phyloP scores from a whole-genome alignment of 805 yeast species.

The Kluyveromyces aestuarii region DNA sequence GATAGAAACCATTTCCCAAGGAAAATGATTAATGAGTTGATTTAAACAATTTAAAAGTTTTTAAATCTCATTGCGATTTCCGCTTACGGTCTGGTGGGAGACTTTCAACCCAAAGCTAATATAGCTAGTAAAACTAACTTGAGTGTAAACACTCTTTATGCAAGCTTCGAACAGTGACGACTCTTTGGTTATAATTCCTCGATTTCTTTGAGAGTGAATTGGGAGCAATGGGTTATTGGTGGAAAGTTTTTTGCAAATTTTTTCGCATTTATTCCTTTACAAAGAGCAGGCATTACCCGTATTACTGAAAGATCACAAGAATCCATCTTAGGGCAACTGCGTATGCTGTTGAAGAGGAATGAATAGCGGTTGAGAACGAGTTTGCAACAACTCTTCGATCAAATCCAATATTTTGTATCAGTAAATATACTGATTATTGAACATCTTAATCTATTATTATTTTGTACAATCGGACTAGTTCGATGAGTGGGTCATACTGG shows the following conservation, averaged over 20 bases:
- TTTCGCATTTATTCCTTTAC: background rate
- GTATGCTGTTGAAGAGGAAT: background rate
- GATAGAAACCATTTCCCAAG: conserved; percentile 10
- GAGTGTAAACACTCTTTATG: conserved; percentile 36
- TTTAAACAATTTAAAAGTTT: conserved; percentile 28
- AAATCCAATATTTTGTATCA: too few species aligned
- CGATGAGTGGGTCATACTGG: conserved; percentile 82
- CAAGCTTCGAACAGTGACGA: conserved; percentile 62
- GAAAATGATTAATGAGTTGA: conserved; percentile 27
- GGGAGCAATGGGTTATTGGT: too few species aligned
- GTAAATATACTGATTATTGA: too few species aligned
- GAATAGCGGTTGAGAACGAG: background rate
- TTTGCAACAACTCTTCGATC: background rate
- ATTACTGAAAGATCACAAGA: background rate
- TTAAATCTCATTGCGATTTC: conserved; percentile 46
- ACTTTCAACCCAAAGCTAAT: conserved; percentile 75
- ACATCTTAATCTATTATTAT: background rate
- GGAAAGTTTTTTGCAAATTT: background rate
- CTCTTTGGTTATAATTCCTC: conserved; percentile 61
- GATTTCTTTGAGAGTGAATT: too few species aligned
- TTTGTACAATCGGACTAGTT: background rate
- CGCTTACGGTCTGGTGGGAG: conserved; percentile 67
- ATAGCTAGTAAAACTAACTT: conserved; percentile 7
- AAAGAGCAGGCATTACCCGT: background rate
- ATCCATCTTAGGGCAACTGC: background rate